Base-by-base conservation (phyloP, 2,329 filamentous ascomycete species). In the Aspergillus ibericus region DNA sequence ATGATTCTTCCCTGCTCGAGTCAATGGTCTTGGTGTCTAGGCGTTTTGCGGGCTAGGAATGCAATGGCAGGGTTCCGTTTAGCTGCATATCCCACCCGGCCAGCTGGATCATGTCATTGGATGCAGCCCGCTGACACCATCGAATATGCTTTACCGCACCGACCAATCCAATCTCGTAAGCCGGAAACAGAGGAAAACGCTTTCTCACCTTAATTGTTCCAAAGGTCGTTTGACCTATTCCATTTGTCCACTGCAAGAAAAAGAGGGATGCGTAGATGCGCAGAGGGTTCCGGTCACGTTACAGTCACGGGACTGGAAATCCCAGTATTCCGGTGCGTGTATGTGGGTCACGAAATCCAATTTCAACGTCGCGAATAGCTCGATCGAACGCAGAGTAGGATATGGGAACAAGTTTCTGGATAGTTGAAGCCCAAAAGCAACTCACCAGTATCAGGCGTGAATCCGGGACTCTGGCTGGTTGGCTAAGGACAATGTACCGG, bases 251-350 rank as follows among this genome's bases (percentile, higher is more conserved):
- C 59, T 62, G 58, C 62, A 58, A 66, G 59, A 56, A 61, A 61
- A 59, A 58, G 35, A 49, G 27, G 51, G 61, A 68, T 69, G 70
- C 70, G 68, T 57, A 61, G 67, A 58, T 66, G 62, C 65, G 68
- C 72, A 72, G 69, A 69, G 68, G 66, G 60, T 66, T 68, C 69
- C 68, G 68, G 72, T 67, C 53, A 67, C 65, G 68, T 67, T 68
- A 63, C 59, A 65, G 71, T 76, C 75, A 77, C 74, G 73, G 72
- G 75, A 77, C 66, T 63, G 64, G 59, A 69, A 63, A 67, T 69
- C 72, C 75, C 75, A 68, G 63, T 65, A 63, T 66, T 60, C 64
- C 73, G 75, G 73, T 70, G 63, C 64, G 58, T 67, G 65, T 67
- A 74, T 69, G 70, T 70, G 71, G 70, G 73, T 70, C 68, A 58